A percentile compares a stretch with the other conserved stretches of the same genome.
Evolutionary conservation across 768 basidiomycete genomes (phyloP).

Genomic region (Podaxis sp.): DNA sequence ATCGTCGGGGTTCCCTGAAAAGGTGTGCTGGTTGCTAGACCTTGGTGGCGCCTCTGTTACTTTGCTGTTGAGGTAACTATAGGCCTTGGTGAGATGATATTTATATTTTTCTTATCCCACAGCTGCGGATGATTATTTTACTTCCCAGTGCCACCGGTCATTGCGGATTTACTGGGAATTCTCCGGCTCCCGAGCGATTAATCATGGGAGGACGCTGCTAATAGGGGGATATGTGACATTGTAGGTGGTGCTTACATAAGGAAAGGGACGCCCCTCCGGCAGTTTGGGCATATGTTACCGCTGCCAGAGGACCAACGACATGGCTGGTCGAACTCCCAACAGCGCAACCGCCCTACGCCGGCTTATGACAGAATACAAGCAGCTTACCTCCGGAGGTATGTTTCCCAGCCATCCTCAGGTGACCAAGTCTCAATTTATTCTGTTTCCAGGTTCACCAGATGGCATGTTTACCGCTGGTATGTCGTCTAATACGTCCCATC

Average conservation of each 20-base stretch:
- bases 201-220: neutral
- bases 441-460: conserved; percentile 71
- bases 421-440: neutral
- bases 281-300: neutral
- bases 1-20: conserved; percentile 7
- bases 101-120: neutral
- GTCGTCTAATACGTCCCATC: conserved; percentile 15
- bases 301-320: conserved; percentile 1
- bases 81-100: neutral
- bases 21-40: conserved; percentile 5
- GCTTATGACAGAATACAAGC: conserved; percentile 92
- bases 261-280: neutral
- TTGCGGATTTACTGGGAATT: neutral
- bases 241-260: conserved; percentile 11
- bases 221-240: neutral
- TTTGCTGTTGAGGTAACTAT: neutral
- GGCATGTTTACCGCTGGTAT: conserved; percentile 94
- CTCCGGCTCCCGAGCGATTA: neutral
- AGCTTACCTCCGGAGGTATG: conserved; percentile 76
- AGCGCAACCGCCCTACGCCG: conserved; percentile 77
- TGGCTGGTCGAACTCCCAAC: conserved; percentile 51
- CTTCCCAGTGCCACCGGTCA: neutral
- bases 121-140: neutral
- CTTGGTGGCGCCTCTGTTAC: neutral
- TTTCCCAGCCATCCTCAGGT: neutral